A percentile compares a stretch with the other conserved stretches of the same genome.
Evolutionary conservation across 1,284 basidiomycete genomes (phyloP).

Genomic region (Rhodotorula mucilaginosa): DNA sequence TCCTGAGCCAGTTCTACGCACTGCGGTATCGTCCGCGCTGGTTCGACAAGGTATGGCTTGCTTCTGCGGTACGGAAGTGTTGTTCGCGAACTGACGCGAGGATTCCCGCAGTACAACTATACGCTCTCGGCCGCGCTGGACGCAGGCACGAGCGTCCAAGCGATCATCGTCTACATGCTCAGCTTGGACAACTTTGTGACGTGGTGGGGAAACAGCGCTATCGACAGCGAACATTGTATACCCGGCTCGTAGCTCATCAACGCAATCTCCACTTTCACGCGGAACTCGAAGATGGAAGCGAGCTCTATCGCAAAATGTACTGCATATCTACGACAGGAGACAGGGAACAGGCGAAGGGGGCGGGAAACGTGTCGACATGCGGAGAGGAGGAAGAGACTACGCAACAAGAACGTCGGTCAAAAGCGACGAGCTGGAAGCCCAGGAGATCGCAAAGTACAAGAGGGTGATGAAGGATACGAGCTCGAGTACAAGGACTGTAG

Average conservation of each 20-base stretch:
- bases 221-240: conserved; percentile 43
- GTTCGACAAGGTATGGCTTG: conserved; percentile 44
- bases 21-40: conserved; percentile 42
- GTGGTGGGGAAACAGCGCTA: conserved; percentile 42
- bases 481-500: conserved; percentile 13
- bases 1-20: conserved; percentile 44
- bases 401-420: neutral
- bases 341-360: neutral
- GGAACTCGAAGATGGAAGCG: too few relatives aligned
- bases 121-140: conserved; percentile 42
- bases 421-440: neutral
- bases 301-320: neutral
- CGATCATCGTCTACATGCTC: conserved; percentile 44
- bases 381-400: neutral
- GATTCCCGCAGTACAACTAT: conserved; percentile 35
- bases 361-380: neutral
- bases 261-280: too few relatives aligned
- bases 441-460: conserved; percentile 6
- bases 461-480: conserved; percentile 11
- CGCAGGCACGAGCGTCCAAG: conserved; percentile 46
- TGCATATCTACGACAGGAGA: neutral
- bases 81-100: too few relatives aligned
- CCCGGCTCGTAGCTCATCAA: conserved; percentile 21
- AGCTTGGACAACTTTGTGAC: conserved; percentile 31
- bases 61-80: neutral